phyloP scores from a whole-genome alignment of 768 basidiomycete species.

The Tulasnella sp. region DNA sequence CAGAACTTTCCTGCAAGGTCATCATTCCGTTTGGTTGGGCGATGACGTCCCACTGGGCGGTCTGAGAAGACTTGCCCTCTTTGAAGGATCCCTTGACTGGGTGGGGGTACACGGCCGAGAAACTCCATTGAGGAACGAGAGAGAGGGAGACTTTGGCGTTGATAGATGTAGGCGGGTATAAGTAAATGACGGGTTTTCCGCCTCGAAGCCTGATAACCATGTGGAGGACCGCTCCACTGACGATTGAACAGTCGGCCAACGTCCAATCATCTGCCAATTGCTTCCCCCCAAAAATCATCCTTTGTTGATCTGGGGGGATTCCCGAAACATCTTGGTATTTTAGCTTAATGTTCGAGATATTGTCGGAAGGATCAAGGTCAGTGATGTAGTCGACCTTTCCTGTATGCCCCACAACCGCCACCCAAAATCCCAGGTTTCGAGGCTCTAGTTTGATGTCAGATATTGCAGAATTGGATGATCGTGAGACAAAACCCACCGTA shows the following conservation, averaged over 20 bases:
- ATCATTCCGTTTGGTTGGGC: neutral
- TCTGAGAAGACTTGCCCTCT: neutral
- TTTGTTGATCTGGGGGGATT: neutral
- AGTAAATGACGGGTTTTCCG: neutral
- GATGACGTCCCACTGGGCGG: neutral
- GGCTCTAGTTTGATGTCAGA: neutral
- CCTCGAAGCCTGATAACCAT: neutral
- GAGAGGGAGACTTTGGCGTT: constrained; percentile 36
- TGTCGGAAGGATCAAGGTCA: neutral
- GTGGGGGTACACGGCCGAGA: constrained; percentile 39
- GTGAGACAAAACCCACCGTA: neutral
- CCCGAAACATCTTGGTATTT: neutral
- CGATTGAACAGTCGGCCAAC: neutral
- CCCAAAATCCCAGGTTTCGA: neutral
- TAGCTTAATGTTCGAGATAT: neutral
- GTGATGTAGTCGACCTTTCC: neutral
- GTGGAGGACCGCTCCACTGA: neutral
- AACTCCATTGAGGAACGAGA: constrained; percentile 36
- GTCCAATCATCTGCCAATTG: neutral
- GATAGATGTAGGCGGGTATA: constrained; percentile 5
- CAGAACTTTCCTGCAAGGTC: neutral
- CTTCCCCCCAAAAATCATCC: neutral
- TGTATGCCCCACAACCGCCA: neutral
- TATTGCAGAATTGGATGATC: neutral
- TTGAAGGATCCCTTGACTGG: neutral